Evolutionary conservation across 495 filamentous ascomycete genomes (phyloP).

Genomic region (Hypoxylon lenormandii): DNA sequence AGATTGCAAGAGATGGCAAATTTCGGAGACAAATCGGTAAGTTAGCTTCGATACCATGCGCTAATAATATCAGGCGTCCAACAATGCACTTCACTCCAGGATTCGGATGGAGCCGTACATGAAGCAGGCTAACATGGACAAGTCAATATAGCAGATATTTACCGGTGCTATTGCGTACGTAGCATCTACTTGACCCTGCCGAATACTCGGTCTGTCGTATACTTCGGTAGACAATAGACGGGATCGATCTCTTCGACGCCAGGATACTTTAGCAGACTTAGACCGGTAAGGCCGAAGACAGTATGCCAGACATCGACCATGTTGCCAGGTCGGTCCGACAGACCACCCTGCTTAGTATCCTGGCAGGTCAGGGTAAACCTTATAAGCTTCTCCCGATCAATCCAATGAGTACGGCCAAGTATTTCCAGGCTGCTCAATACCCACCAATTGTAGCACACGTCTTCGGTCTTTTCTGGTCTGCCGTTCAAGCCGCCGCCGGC

Average conservation of each 20-base stretch:
- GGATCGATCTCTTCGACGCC: conserved; percentile 86
- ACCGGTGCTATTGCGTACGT: conserved; percentile 2
- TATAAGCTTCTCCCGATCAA: conserved; percentile 80
- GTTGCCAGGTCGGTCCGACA: conserved; percentile 90
- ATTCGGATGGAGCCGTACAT: not conserved
- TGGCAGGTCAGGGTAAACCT: conserved; percentile 87
- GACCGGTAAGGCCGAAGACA: conserved; percentile 84
- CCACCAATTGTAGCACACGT: conserved; percentile 99
- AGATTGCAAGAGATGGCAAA: conserved; percentile 73
- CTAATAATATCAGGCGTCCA: not conserved
- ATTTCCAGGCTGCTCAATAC: conserved; percentile 88
- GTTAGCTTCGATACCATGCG: conserved; percentile 7
- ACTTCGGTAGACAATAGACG: conserved; percentile 85
- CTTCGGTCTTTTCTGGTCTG: conserved; percentile 92
- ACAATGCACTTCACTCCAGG: not conserved
- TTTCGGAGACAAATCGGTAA: not conserved
- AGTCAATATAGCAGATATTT: not conserved
- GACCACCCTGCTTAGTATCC: conserved; percentile 83
- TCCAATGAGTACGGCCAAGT: conserved; percentile 90
- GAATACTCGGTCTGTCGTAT: conserved; percentile 68
- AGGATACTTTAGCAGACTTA: conserved; percentile 82
- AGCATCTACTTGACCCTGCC: conserved; percentile 50
- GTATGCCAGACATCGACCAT: conserved; percentile 99
- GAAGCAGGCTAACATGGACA: not conserved
- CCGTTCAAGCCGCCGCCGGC: conserved; percentile 91